Percentiles rank a stretch among this genome's conserved stretches.
Conservation (phyloP, 2,329 filamentous ascomycete species). For the Magnaporthales sp. region DNA sequence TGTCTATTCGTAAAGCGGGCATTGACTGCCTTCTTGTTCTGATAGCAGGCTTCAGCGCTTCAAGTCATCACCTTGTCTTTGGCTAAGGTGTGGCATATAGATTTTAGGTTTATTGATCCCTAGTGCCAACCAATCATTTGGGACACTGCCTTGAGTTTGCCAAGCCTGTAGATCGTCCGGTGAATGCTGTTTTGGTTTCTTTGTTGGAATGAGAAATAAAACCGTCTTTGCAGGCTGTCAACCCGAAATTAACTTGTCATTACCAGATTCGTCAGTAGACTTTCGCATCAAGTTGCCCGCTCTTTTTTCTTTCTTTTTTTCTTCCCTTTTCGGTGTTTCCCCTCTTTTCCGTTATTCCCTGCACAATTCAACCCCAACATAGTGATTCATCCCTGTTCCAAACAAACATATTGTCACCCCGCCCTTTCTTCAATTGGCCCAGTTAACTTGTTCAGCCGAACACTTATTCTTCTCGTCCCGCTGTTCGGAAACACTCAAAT, state of each 20-base stretch:
- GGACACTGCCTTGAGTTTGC: background rate
- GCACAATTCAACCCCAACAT: background rate
- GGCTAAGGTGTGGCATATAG: background rate
- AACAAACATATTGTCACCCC: too few relatives aligned
- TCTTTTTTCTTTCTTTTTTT: conserved; percentile 6
- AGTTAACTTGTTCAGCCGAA: too few relatives aligned
- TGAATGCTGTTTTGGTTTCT: background rate
- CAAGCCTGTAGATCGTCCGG: background rate
- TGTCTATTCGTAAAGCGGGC: background rate
- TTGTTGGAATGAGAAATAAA: background rate
- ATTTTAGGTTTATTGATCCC: background rate
- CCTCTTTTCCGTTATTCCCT: conserved; percentile 11
- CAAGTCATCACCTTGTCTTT: background rate
- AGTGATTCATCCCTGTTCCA: too few relatives aligned
- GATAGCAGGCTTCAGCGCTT: background rate
- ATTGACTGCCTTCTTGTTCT: background rate
- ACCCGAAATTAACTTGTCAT: background rate
- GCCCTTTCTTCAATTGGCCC: too few relatives aligned
- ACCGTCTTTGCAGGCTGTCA: background rate
- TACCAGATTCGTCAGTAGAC: too few relatives aligned
- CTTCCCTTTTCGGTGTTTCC: conserved; percentile 13
- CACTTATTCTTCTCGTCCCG: background rate
- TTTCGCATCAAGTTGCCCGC: background rate
- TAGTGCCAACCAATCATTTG: background rate
- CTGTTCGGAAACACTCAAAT: too few relatives aligned